phyloP scores from a whole-genome alignment of 2,329 filamentous ascomycete genomes.

The Sarocladium kiliense region DNA sequence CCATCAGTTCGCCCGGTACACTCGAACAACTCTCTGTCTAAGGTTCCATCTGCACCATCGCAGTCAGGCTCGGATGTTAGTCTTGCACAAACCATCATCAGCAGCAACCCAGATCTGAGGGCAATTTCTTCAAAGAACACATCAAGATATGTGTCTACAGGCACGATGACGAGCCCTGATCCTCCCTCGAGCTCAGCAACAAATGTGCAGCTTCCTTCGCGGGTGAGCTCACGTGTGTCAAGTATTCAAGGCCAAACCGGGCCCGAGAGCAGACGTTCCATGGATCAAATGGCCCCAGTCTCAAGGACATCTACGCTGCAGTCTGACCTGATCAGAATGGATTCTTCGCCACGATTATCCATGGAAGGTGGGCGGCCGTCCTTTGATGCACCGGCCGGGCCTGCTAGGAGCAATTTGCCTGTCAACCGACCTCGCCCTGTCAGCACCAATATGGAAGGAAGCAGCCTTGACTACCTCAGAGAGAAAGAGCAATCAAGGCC shows the following conservation, averaged over 20 bases:
- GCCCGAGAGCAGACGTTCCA: slow-evolving; percentile 15
- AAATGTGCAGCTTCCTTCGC: background rate
- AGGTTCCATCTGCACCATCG: slow-evolving; percentile 37
- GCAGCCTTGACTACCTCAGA: slow-evolving; percentile 69
- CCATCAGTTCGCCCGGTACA: slow-evolving; percentile 16
- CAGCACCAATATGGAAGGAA: slow-evolving; percentile 79
- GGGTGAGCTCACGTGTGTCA: slow-evolving; percentile 1
- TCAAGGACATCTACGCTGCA: background rate
- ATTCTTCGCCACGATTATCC: background rate
- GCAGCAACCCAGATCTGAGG: slow-evolving; percentile 56
- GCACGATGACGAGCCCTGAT: slow-evolving; percentile 56
- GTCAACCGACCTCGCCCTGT: slow-evolving; percentile 61
- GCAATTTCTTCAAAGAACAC: slow-evolving; percentile 44
- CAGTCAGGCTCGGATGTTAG: slow-evolving; percentile 38
- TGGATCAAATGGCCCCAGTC: background rate
- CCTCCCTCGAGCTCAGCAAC: slow-evolving; percentile 2
- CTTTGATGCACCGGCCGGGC: background rate
- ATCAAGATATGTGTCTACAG: slow-evolving; percentile 49
- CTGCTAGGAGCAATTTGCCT: background rate
- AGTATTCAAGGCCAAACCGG: slow-evolving; percentile 12
- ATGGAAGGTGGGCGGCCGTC: background rate
- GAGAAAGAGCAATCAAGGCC: slow-evolving; percentile 61
- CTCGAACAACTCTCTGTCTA: slow-evolving; percentile 26
- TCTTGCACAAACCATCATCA: slow-evolving; percentile 59
- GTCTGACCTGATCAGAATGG: slow-evolving; percentile 1